A percentile compares a stretch with the other conserved stretches of the same genome.
phyloP scores from a whole-genome alignment of 208 protist species.

The Trypanosoma melophagium region DNA sequence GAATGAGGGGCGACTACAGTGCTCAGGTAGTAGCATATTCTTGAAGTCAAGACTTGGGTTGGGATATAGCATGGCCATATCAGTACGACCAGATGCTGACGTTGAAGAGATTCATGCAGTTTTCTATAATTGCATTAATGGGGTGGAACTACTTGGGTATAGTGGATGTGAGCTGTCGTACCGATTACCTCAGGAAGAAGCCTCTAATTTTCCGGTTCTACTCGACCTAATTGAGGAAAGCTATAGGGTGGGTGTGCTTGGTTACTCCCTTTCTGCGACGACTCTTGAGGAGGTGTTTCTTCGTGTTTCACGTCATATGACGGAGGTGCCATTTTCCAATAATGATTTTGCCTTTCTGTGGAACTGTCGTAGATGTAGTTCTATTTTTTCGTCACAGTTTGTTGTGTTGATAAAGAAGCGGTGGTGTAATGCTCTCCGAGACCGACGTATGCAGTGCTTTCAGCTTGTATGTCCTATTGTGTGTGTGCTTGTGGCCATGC shows the following conservation, averaged over 20 bases:
- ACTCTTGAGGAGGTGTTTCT: constrained; percentile 83
- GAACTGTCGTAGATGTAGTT: neutral
- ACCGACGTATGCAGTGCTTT: constrained; percentile 30
- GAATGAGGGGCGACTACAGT: constrained; percentile 42
- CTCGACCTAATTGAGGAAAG: constrained; percentile 13
- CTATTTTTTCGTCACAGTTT: neutral
- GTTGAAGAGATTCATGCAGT: constrained; percentile 13
- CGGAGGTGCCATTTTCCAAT: no score
- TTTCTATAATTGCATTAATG: constrained; percentile 27
- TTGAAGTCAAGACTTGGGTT: constrained; percentile 60
- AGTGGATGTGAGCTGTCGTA: constrained; percentile 42
- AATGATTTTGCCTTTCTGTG: no score
- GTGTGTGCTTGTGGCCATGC: constrained; percentile 28
- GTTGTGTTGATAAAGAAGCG: constrained; percentile 29
- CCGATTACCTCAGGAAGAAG: constrained; percentile 22
- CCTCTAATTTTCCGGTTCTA: neutral
- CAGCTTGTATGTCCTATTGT: constrained; percentile 30
- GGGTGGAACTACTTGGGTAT: constrained; percentile 33
- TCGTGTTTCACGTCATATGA: constrained; percentile 18
- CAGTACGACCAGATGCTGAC: constrained; percentile 36
- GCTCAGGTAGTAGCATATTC: constrained; percentile 58
- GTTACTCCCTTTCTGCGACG: constrained; percentile 24
- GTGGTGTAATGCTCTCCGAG: constrained; percentile 15
- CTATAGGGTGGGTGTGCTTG: constrained; percentile 5
- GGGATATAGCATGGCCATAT: constrained; percentile 55